phyloP scores from a whole-genome alignment of 371 early-diverging fungal species.

The Modicella reniformis region DNA sequence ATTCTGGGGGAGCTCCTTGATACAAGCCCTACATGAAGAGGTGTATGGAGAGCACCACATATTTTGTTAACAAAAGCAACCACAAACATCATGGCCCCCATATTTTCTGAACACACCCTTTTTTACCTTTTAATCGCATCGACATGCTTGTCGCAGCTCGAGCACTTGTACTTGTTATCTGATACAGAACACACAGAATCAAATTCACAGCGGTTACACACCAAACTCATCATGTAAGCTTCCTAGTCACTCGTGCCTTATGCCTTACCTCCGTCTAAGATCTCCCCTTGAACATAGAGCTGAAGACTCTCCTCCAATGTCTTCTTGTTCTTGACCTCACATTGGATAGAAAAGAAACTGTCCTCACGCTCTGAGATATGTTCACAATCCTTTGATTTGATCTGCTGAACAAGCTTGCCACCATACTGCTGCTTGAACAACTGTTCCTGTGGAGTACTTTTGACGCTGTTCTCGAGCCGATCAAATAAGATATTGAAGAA shows the following conservation, averaged over 20 bases:
- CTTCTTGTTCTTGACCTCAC: conserved; percentile 65
- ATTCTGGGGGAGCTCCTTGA: conserved; percentile 59
- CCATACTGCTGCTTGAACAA: conserved; percentile 60
- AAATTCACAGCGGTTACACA: no score
- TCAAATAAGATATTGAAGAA: conserved; percentile 66
- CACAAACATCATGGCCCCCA: no score
- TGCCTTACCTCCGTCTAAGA: conserved; percentile 65
- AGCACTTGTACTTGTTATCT: conserved; percentile 65
- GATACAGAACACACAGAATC: not conserved
- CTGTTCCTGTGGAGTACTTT: conserved; percentile 58
- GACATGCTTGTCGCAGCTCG: conserved; percentile 59
- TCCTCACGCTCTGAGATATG: conserved; percentile 67
- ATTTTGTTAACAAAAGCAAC: no score
- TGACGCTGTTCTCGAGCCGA: conserved; percentile 59
- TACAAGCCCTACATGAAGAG: conserved; percentile 58
- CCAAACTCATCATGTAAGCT: no score
- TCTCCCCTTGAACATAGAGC: conserved; percentile 63
- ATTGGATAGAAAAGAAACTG: conserved; percentile 61
- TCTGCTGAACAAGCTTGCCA: conserved; percentile 63
- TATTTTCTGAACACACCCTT: no score
- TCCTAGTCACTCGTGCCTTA: no score
- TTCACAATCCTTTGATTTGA: conserved; percentile 65
- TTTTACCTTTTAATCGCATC: conserved; percentile 62
- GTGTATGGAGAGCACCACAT: no score
- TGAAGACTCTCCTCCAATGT: conserved; percentile 62